phyloP scores from a whole-genome alignment of 805 yeast genomes.

The Clavispora fructus region DNA sequence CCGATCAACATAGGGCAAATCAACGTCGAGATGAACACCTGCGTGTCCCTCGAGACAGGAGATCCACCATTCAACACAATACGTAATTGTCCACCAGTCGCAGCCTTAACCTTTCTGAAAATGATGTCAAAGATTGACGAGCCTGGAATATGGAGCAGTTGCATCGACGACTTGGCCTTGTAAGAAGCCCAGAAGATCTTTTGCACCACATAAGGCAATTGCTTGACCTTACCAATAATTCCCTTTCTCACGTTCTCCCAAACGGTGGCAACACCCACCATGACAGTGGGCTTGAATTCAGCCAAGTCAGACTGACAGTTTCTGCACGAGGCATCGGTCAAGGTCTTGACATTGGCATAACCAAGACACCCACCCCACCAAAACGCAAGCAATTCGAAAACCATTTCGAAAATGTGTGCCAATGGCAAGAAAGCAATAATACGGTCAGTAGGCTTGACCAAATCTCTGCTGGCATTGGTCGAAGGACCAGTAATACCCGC shows the following conservation, averaged over 20 bases:
- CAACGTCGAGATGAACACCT: slow-evolving; percentile 68
- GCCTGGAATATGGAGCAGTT: slow-evolving; percentile 68
- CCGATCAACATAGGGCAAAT: slow-evolving; percentile 88
- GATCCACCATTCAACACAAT: slow-evolving; percentile 87
- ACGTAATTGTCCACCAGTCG: slow-evolving; percentile 88
- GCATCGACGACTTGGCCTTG: slow-evolving; percentile 63
- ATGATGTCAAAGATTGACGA: slow-evolving; percentile 66
- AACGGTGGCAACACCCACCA: slow-evolving; percentile 99
- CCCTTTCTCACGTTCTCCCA: slow-evolving; percentile 97
- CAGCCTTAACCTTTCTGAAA: slow-evolving; percentile 84
- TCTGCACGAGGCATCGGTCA: slow-evolving; percentile 73
- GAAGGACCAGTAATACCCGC: slow-evolving; percentile 86
- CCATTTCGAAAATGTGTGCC: slow-evolving; percentile 93
- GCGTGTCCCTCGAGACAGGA: slow-evolving; percentile 76
- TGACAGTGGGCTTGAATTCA: slow-evolving; percentile 82
- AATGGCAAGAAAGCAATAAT: slow-evolving; percentile 86
- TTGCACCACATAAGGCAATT: slow-evolving; percentile 61
- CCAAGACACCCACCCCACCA: slow-evolving; percentile 91
- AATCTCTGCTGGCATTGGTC: slow-evolving; percentile 48
- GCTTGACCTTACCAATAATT: slow-evolving; percentile 66
- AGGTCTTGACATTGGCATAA: slow-evolving; percentile 88
- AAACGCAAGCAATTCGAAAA: slow-evolving; percentile 71
- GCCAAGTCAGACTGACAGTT: slow-evolving; percentile 87
- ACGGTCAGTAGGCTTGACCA: slow-evolving; percentile 56
- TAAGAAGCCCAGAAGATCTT: slow-evolving; percentile 87